These are phyloP conservation scores for Beverwykella pulmonaria DNA, from an alignment of 495 filamentous ascomycete genomes.

Conservation along the genomic window DNA sequence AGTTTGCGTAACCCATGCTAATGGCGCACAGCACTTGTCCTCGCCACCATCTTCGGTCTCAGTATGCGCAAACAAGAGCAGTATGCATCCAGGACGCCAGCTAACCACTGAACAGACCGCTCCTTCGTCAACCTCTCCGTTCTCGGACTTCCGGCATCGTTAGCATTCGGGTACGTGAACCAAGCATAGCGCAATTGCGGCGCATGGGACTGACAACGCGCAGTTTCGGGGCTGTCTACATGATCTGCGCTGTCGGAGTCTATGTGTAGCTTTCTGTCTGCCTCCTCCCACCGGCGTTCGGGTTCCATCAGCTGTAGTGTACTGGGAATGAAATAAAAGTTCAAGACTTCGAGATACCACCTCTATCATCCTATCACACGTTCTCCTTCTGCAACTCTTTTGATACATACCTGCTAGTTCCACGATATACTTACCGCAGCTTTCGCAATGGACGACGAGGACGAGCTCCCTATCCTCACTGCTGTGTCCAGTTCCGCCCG, in stretches of 20 bases:
- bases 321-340: slow-evolving; percentile 36
- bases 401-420: background rate
- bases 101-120: slow-evolving; percentile 69
- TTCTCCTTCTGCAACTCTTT: background rate
- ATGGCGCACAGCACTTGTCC: slow-evolving; percentile 53
- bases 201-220: slow-evolving; percentile 19
- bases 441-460: slow-evolving; percentile 32
- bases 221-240: slow-evolving; percentile 94
- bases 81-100: background rate
- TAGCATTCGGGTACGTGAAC: slow-evolving; percentile 79
- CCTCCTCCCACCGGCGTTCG: slow-evolving; percentile 30
- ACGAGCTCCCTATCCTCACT: slow-evolving; percentile 64
- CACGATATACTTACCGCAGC: slow-evolving; percentile 8
- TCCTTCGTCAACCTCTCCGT: slow-evolving; percentile 75
- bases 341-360: slow-evolving; percentile 20
- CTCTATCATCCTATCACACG: background rate
- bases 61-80: slow-evolving; percentile 61
- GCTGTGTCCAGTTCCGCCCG: slow-evolving; percentile 84
- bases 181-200: background rate
- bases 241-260: slow-evolving; percentile 97
- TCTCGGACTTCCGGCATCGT: slow-evolving; percentile 83
- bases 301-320: slow-evolving; percentile 34
- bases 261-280: slow-evolving; percentile 72
- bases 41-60: slow-evolving; percentile 76
- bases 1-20: slow-evolving; percentile 31